Evolutionary conservation across 257 asterid species (phyloP), one percentile per base, ranked within the genome.

Genomic region (Petunia axillaris): DNA sequence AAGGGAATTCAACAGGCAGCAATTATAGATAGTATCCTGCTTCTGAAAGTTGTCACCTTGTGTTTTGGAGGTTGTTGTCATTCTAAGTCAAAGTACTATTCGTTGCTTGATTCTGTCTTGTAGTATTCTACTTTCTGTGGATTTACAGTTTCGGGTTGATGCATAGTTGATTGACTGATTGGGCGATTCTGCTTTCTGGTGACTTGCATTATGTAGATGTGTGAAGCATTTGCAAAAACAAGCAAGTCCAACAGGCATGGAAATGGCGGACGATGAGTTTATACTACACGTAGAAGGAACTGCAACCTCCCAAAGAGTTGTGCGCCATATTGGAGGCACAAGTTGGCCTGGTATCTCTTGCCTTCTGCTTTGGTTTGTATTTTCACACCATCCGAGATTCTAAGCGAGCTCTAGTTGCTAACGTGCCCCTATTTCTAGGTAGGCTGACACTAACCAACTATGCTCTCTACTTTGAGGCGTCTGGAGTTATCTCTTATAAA

Each of bases 401-500:
- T 0, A 2, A 5, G 44, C n/a, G n/a, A 2, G 10, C 11, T 13
- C 2, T 39, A 38, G 50, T 13, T 1, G 3, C 44, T 71, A 5
- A 71, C 1, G 0, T 43, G 2, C 43, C 54, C 50, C 70, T 38
- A 55, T 75, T 84, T 90, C 60, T 87, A 95, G 99, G 99, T 83
- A 91, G 97, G 91, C 83, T 94, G 85, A 95, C 97, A 0, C 75
- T 95, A 82, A 95, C 99, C 62, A 95, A 95, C 84, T 93, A 92
- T 59, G 98, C 95, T 43, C 93, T 95, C 73, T 95, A 95, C 89
- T 95, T 93, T 8, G 99, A 95, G 95, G 95, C 99, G 8, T 91
- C 93, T 2, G 91, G 93, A 9, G 83, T 88, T 6, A 71, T 95
- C 35, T 87, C 96, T 13, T 93, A 92, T 9, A 97, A 93, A 80